phyloP scores from a whole-genome alignment of 371 early-diverging fungal genomes.

The Mucor saturninus region DNA sequence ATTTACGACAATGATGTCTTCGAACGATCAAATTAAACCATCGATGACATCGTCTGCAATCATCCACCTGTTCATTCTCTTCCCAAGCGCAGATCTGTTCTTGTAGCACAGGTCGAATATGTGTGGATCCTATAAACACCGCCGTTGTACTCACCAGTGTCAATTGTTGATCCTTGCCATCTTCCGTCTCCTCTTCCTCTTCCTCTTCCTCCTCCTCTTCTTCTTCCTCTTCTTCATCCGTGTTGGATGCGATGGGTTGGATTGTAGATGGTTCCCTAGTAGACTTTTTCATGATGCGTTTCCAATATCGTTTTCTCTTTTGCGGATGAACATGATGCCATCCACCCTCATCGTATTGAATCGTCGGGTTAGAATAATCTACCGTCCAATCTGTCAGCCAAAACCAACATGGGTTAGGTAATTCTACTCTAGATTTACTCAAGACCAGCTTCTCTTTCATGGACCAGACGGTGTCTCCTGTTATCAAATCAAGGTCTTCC shows the following conservation, averaged over 20 bases:
- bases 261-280: slow-evolving; percentile 29
- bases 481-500: slow-evolving; percentile 23
- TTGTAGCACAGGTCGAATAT: slow-evolving; percentile 19
- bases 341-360: slow-evolving; percentile 55
- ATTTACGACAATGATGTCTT: slow-evolving; percentile 75
- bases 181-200: slow-evolving; percentile 7
- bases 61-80: slow-evolving; percentile 65
- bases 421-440: slow-evolving; percentile 18
- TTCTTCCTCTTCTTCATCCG: neutral
- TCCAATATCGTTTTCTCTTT: slow-evolving; percentile 63
- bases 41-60: slow-evolving; percentile 70
- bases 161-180: neutral
- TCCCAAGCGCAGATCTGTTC: slow-evolving; percentile 55
- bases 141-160: slow-evolving; percentile 31
- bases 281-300: slow-evolving; percentile 67
- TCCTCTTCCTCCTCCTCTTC: neutral
- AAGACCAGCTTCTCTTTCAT: slow-evolving; percentile 5
- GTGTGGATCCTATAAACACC: slow-evolving; percentile 21
- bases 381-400: slow-evolving; percentile 78
- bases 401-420: slow-evolving; percentile 60
- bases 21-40: slow-evolving; percentile 70
- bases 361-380: slow-evolving; percentile 56
- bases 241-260: neutral
- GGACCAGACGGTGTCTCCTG: slow-evolving; percentile 24
- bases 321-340: slow-evolving; percentile 48